Conservation (phyloP, 805 yeast species). For the Huiozyma naganishii region DNA sequence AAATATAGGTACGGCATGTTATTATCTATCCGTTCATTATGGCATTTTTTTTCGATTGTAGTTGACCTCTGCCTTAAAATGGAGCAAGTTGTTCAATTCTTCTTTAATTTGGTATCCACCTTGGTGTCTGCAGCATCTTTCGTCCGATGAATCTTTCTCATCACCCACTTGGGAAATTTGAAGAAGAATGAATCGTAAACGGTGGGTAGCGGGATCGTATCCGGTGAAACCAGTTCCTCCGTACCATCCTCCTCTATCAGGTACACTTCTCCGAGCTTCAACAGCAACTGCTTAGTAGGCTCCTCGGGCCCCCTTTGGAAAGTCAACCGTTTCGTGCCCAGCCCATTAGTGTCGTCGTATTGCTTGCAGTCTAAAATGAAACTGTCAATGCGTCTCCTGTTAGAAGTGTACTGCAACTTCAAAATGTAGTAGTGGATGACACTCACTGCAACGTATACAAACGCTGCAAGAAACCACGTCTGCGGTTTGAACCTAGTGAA, state of each 20-base stretch:
- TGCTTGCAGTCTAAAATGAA: conserved; percentile 42
- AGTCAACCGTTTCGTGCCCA: conserved; percentile 37
- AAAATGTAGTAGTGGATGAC: conserved; percentile 49
- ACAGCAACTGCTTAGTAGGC: conserved; percentile 42
- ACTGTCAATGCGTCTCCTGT: conserved; percentile 42
- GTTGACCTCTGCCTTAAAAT: too few relatives aligned
- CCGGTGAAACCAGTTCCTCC: conserved; percentile 34
- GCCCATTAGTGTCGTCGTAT: conserved; percentile 47
- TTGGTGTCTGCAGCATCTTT: too few relatives aligned
- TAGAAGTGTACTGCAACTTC: conserved; percentile 43
- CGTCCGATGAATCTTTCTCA: conserved; percentile 27
- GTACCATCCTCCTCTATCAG: conserved; percentile 36
- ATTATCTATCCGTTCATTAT: too few relatives aligned
- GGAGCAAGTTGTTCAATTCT: too few relatives aligned
- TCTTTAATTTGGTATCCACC: too few relatives aligned
- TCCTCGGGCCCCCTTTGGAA: conserved; percentile 33
- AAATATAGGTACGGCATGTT: too few relatives aligned
- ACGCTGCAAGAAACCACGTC: conserved; percentile 39
- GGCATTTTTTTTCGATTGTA: too few relatives aligned
- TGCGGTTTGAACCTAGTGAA: conserved; percentile 60
- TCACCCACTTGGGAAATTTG: conserved; percentile 32
- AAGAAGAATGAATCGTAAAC: conserved; percentile 39
- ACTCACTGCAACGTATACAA: conserved; percentile 42
- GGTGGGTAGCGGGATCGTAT: conserved; percentile 39
- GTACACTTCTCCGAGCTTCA: conserved; percentile 50